These are phyloP conservation scores for Sonneratia alba DNA, from an alignment of 345 rosid species.

Conservation along the genomic window DNA sequence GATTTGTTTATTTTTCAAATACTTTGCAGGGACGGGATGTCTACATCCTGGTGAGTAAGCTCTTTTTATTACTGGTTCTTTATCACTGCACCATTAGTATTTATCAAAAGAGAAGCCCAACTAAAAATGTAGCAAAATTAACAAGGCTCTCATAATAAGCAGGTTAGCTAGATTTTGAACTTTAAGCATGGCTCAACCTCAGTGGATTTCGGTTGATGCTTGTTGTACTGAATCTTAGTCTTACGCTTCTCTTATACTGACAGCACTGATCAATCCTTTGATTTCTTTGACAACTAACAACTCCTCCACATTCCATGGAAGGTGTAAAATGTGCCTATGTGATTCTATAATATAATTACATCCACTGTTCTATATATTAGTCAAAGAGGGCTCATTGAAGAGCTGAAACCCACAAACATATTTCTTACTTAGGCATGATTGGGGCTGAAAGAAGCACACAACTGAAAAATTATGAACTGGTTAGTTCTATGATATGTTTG, in stretches of 20 bases:
- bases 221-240: neutral
- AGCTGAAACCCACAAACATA: neutral
- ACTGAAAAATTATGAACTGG: too few relatives aligned
- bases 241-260: neutral
- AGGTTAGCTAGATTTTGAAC: neutral
- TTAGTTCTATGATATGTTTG: neutral
- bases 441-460: neutral
- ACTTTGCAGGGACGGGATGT: slow-evolving; percentile 91
- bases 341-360: neutral
- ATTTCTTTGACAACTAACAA: neutral
- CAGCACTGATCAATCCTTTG: neutral
- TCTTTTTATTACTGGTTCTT: slow-evolving; percentile 10
- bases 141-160: neutral
- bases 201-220: neutral
- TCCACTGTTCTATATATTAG: neutral
- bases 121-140: neutral
- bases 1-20: slow-evolving; percentile 10
- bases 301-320: too few relatives aligned
- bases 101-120: neutral
- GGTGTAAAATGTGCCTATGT: too few relatives aligned
- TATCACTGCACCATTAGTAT: neutral
- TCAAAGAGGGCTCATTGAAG: neutral
- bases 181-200: neutral
- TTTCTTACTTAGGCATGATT: neutral
- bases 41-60: slow-evolving; percentile 78